Evolutionary conservation across 2,329 filamentous ascomycete genomes (phyloP).

Genomic region (Xylaria sp.): DNA sequence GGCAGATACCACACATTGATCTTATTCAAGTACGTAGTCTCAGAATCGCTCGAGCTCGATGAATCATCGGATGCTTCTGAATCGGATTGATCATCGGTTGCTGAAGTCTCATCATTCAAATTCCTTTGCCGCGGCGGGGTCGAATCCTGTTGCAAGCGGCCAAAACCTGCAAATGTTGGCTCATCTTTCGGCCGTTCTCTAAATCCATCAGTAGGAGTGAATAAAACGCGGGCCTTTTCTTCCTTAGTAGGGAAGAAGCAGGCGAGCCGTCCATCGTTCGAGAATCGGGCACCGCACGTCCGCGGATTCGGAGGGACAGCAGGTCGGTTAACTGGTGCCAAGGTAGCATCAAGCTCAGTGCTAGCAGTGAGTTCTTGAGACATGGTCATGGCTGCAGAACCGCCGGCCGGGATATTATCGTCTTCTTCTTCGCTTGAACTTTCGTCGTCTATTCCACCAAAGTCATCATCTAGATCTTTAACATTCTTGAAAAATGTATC

Average conservation of each 20-base stretch:
- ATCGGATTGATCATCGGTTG: conserved; percentile 62
- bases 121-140: conserved; percentile 59
- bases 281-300: conserved; percentile 69
- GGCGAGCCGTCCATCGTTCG: conserved; percentile 69
- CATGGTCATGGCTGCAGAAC: conserved; percentile 62
- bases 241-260: conserved; percentile 78
- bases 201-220: conserved; percentile 57
- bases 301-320: conserved; percentile 67
- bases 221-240: conserved; percentile 64
- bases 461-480: conserved; percentile 68
- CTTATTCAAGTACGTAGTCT: conserved; percentile 70
- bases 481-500: conserved; percentile 72
- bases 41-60: conserved; percentile 68
- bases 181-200: conserved; percentile 63
- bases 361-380: conserved; percentile 69
- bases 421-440: conserved; percentile 89
- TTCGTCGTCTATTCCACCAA: conserved; percentile 71
- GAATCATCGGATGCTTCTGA: conserved; percentile 61
- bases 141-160: conserved; percentile 62
- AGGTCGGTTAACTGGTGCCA: conserved; percentile 62
- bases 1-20: conserved; percentile 67
- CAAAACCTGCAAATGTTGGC: conserved; percentile 67
- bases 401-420: conserved; percentile 61
- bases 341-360: conserved; percentile 62
- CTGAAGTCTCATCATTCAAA: conserved; percentile 61